Percentiles rank a stretch among this genome's conserved stretches.
Conservation (phyloP, 305 asterid species). For the Rubia peregrina region DNA sequence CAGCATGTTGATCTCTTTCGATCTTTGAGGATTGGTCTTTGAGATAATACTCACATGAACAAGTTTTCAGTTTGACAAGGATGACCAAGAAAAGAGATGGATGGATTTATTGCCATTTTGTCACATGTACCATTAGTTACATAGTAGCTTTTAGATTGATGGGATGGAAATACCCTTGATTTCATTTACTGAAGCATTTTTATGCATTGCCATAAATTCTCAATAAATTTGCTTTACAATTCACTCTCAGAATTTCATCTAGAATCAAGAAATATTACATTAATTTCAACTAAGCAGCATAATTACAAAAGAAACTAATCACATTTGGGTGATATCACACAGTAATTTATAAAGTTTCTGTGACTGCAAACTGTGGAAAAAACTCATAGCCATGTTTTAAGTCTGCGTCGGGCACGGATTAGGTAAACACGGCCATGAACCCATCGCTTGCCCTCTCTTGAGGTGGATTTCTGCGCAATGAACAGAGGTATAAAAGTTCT, state of each 20-base stretch:
- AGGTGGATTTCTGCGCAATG: conserved; percentile 47
- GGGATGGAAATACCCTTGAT: neutral
- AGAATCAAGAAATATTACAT: neutral
- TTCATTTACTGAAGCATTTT: conserved; percentile 9
- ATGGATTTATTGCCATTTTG: conserved; percentile 3
- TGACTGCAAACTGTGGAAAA: neutral
- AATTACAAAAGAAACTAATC: neutral
- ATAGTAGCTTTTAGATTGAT: neutral
- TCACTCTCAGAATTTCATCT: neutral
- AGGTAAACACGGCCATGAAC: conserved; percentile 87
- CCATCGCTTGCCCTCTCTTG: conserved; percentile 65
- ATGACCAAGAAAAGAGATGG: neutral
- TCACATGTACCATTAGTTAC: conserved; percentile 12
- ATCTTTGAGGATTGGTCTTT: neutral
- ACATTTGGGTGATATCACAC: neutral
- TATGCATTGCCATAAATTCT: conserved; percentile 8
- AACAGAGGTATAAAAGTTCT: neutral
- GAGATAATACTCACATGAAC: conserved; percentile 5
- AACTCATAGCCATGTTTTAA: conserved; percentile 41
- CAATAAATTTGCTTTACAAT: conserved; percentile 3
- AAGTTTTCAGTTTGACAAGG: neutral
- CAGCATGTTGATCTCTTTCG: neutral
- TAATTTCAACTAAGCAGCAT: neutral
- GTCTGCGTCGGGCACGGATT: conserved; percentile 48
- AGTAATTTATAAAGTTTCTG: neutral